A percentile compares a stretch with the other conserved stretches of the same genome.
phyloP scores from a whole-genome alignment of 352 stramenopile genomes.

The Phytophthora europaea region DNA sequence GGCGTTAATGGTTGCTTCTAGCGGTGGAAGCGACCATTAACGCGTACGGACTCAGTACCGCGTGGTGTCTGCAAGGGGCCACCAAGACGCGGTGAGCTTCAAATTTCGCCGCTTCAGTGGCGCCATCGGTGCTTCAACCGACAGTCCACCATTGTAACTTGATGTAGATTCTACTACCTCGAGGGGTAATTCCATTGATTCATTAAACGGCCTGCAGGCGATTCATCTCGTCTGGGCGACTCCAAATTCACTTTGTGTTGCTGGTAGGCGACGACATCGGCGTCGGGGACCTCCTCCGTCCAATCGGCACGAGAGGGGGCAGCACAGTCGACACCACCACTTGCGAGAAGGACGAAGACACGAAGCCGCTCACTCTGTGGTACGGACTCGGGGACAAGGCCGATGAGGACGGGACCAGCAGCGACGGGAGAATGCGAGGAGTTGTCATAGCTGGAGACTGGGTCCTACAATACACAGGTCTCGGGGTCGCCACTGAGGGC shows the following conservation, averaged over 20 bases:
- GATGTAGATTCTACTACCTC: background rate
- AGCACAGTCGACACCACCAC: slow-evolving; percentile 20
- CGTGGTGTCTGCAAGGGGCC: background rate
- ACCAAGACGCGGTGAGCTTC: slow-evolving; percentile 4
- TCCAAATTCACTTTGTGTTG: slow-evolving; percentile 20
- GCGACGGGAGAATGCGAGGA: slow-evolving; percentile 33
- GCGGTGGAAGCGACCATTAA: too few relatives aligned
- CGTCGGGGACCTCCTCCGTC: slow-evolving; percentile 8
- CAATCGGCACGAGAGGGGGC: slow-evolving; percentile 25
- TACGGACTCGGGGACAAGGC: slow-evolving; percentile 15
- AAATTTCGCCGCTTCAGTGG: background rate
- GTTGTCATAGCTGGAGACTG: slow-evolving; percentile 9
- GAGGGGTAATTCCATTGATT: slow-evolving; percentile 10
- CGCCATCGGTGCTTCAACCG: background rate
- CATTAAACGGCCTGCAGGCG: slow-evolving; percentile 15
- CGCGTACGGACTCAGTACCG: too few relatives aligned
- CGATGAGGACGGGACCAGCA: slow-evolving; percentile 21
- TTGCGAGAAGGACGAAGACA: slow-evolving; percentile 19
- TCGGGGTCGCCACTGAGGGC: background rate
- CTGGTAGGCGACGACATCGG: slow-evolving; percentile 21
- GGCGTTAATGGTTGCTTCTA: slow-evolving; percentile 1
- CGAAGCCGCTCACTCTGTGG: slow-evolving; percentile 6
- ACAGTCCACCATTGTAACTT: background rate
- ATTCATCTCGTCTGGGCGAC: slow-evolving; percentile 10
- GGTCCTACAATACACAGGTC: slow-evolving; percentile 12